Percentiles rank a stretch among this genome's conserved stretches.
Conservation (phyloP, 2,329 filamentous ascomycete genomes). For the Arthrobotrys pseudoclavata region DNA sequence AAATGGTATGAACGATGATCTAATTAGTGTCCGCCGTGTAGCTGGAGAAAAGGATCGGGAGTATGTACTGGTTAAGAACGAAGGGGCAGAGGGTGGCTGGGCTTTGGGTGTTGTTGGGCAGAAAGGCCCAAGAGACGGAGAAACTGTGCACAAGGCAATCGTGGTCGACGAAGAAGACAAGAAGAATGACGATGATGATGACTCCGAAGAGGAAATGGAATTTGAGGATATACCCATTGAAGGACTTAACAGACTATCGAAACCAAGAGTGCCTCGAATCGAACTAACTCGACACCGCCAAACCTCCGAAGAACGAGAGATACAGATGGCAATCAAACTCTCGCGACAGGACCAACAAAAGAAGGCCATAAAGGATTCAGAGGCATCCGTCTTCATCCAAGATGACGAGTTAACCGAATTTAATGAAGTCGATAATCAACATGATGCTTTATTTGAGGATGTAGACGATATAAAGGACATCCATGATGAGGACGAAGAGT, state of each 20-base stretch:
- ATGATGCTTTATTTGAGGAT: constrained; percentile 78
- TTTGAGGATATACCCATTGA: constrained; percentile 96
- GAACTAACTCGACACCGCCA: constrained; percentile 53
- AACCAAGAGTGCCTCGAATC: constrained; percentile 65
- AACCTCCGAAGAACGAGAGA: constrained; percentile 67
- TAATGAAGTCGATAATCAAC: constrained; percentile 67
- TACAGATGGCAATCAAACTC: constrained; percentile 74
- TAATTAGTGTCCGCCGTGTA: constrained; percentile 76
- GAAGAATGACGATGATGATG: constrained; percentile 71
- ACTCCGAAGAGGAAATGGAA: constrained; percentile 78
- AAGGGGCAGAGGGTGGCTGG: constrained; percentile 94
- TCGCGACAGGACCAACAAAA: constrained; percentile 61
- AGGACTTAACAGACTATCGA: constrained; percentile 86
- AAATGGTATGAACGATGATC: constrained; percentile 85
- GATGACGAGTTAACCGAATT: constrained; percentile 62
- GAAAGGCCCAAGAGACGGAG: constrained; percentile 82
- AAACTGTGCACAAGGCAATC: constrained; percentile 79
- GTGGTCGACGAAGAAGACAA: constrained; percentile 81
- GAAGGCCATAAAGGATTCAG: constrained; percentile 61
- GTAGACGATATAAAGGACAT: constrained; percentile 81
- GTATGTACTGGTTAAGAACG: constrained; percentile 96
- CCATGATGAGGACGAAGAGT: constrained; percentile 68
- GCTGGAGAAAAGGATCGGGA: constrained; percentile 90
- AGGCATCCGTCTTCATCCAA: constrained; percentile 56
- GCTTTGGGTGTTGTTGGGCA: constrained; percentile 88